Conservation (phyloP, 768 basidiomycete species). For the Gautieria morchelliformis region DNA sequence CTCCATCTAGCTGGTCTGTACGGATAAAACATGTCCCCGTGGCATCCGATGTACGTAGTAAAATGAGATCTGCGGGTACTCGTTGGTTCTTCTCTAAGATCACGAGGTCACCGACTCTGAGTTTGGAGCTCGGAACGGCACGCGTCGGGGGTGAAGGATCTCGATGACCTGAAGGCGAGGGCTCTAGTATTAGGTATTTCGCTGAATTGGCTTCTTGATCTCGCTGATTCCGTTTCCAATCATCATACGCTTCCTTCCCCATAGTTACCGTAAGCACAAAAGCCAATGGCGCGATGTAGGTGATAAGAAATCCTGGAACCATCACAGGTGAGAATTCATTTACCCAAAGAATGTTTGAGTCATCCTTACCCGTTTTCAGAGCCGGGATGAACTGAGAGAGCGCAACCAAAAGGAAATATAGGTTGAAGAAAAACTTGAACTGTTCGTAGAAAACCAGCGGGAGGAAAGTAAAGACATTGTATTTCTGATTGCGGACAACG, state of each 20-base stretch:
- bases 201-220: conserved; percentile 94
- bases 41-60: conserved; percentile 79
- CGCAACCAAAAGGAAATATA: conserved; percentile 96
- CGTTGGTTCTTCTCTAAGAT: conserved; percentile 94
- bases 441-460: conserved; percentile 97
- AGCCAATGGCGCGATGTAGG: conserved; percentile 92
- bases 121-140: conserved; percentile 76
- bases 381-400: conserved; percentile 94
- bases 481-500: conserved; percentile 95
- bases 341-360: not conserved
- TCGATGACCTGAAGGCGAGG: conserved; percentile 24
- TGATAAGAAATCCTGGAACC: conserved; percentile 76
- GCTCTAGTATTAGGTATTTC: conserved; percentile 76
- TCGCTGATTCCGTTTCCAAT: conserved; percentile 87
- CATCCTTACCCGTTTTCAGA: conserved; percentile 76
- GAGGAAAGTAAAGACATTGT: conserved; percentile 93
- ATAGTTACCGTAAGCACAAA: conserved; percentile 94
- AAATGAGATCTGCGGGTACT: conserved; percentile 88
- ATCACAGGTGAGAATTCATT: not conserved
- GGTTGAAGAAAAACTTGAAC: conserved; percentile 99
- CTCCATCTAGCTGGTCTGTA: conserved; percentile 96
- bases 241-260: conserved; percentile 98
- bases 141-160: conserved; percentile 30
- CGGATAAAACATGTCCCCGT: conserved; percentile 95
- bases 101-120: conserved; percentile 88